Evolutionary conservation across 2,329 filamentous ascomycete genomes (phyloP), one percentile per base, ranked within the genome.

Genomic region (Lasiodiplodia citricola): DNA sequence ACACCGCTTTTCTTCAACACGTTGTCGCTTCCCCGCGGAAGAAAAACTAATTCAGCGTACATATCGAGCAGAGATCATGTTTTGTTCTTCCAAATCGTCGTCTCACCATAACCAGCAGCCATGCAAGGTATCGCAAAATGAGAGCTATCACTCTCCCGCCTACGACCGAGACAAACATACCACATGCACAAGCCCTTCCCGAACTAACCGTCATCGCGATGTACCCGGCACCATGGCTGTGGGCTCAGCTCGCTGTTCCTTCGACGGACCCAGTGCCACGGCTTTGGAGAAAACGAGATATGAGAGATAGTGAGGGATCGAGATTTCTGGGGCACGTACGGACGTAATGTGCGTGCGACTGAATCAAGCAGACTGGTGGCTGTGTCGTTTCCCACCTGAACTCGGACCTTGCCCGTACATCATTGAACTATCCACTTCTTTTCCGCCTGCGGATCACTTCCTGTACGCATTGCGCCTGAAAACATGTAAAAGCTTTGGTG

Each of bases 1-100:
- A 64, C 60, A 64, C 47, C 60, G 60, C 60, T 35, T 52, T 52
- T 64, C 60, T 64, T 52, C 23, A 64, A 31, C 31, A 35, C 31
- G 1, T 7, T 13, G 18, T 35, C 13, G 16, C 6, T 38, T 47
- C 14, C 5, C 25, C 31, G 31, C 31, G 7, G 31, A 3, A 10
- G 31, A 8, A 10, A 35, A 31, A 35, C 10, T 8, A 35, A 35
- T 6, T 35, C 31, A 35, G 31, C 31, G 31, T 35, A 10, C 8
- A 10, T 2, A 10, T 10, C 7, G 31, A 35, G 31, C 31, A 35
- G 31, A 35, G 31, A 35, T 35, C 31, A 6, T 35, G 7, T 10
- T 35, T 35, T 35, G 8, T 35, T 35, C 31, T 35, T 35, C 31
- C 31, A 35, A 35, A 35, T 8, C 7, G 31, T 35, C 31, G 31